Conservation (phyloP, 108 stramenopile species). For the Asterionellopsis glacialis region DNA sequence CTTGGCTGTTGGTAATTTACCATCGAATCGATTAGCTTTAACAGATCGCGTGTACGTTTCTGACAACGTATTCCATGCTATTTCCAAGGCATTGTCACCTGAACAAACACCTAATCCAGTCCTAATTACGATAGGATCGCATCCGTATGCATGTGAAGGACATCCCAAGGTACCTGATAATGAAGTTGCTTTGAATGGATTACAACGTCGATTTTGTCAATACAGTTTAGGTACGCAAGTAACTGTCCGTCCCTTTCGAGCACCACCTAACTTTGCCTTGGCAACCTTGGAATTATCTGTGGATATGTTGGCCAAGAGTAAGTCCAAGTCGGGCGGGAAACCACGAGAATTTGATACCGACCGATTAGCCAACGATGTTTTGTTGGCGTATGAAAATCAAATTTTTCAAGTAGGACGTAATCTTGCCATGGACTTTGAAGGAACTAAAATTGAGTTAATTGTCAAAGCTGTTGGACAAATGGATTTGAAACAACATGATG, state of each 20-base stretch:
- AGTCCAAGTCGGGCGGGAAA: constrained; percentile 27
- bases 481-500: constrained; percentile 21
- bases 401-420: constrained; percentile 69
- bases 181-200: constrained; percentile 77
- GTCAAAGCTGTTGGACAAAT: constrained; percentile 41
- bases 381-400: constrained; percentile 67
- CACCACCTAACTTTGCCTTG: constrained; percentile 51
- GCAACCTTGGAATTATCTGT: constrained; percentile 64
- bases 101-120: constrained; percentile 18
- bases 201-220: constrained; percentile 72
- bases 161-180: constrained; percentile 54
- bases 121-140: constrained; percentile 56
- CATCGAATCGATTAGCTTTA: constrained; percentile 78
- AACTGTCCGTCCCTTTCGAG: constrained; percentile 47
- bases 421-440: constrained; percentile 88
- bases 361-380: constrained; percentile 63
- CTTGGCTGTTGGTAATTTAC: constrained; percentile 75
- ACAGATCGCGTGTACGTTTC: constrained; percentile 84
- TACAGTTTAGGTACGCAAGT: constrained; percentile 51
- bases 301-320: constrained; percentile 70
- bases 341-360: constrained; percentile 76
- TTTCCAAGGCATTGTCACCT: constrained; percentile 26
- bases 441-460: constrained; percentile 72
- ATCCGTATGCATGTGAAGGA: constrained; percentile 72
- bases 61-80: constrained; percentile 39